A percentile compares a stretch with the other conserved stretches of the same genome.
Evolutionary conservation across 306 rosid species (phyloP).

Genomic region (Urtica urens): DNA sequence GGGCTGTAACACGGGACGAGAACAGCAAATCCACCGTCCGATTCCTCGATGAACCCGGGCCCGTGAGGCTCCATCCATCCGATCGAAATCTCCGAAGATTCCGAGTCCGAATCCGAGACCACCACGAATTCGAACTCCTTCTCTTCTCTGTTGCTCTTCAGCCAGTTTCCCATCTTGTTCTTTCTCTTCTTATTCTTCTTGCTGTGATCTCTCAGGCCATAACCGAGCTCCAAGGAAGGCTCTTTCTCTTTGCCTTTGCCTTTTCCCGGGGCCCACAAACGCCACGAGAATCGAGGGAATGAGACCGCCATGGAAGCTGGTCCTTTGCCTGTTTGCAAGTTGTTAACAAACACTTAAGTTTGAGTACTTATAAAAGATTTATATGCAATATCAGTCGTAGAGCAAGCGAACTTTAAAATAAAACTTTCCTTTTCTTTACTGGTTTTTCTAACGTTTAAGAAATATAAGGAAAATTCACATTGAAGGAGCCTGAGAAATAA

Average conservation of each 20-base stretch:
- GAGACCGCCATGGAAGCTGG: constrained; percentile 54
- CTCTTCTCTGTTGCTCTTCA: constrained; percentile 52
- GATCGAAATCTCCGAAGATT: constrained; percentile 74
- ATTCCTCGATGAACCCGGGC: constrained; percentile 49
- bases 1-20: constrained; percentile 76
- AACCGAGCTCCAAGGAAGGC: constrained; percentile 49
- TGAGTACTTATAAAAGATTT: too few species aligned
- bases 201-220: constrained; percentile 31
- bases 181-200: constrained; percentile 33
- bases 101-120: constrained; percentile 79
- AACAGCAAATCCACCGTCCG: constrained; percentile 67
- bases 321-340: too few species aligned
- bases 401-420: too few species aligned
- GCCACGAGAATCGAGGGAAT: constrained; percentile 54
- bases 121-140: constrained; percentile 68
- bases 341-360: too few species aligned
- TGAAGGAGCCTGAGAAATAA: too few species aligned
- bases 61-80: constrained; percentile 96
- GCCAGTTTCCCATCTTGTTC: constrained; percentile 54
- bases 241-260: constrained; percentile 73
- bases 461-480: too few species aligned
- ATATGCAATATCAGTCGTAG: too few species aligned
- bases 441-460: too few species aligned
- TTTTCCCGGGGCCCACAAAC: constrained; percentile 70
- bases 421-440: too few species aligned